Base-by-base conservation (phyloP, 2,329 filamentous ascomycete genomes). In the Aureobasidium sp. region DNA sequence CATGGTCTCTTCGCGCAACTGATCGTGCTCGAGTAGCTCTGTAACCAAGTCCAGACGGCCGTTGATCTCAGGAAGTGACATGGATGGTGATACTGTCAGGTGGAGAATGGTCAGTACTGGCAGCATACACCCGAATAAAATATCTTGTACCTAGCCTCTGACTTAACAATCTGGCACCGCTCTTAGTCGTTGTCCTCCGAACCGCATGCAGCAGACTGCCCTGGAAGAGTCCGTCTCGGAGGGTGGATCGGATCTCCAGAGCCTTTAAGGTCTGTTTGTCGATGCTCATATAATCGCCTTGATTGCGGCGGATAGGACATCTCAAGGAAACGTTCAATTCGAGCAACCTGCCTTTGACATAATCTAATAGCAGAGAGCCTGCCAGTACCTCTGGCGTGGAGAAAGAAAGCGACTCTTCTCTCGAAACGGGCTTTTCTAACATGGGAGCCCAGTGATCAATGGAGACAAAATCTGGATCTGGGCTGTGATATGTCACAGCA, bases 141-240 rank as follows among this genome's bases (percentile, higher is more conserved):
- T 4, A 39, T 39, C 10, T 51, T 32, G 47, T 77, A 83, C 88
- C 86, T n/a, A 99, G 78, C 80, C 94, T 91, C 67, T 91, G 87
- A 65, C 87, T 87, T 7, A 99, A 80, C 53, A 97, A 79, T 44
- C 94, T 84, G 26, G 91, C 87, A 60, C 94, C 94, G 67, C 93
- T 92, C 71, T 92, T 96, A 0, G 94, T 99, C 17, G 91, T 89
- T 0, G 94, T 99, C 59, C 88, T 84, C 64, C 92, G 85, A 58
- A 97, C 83, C n/a, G 91, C 89, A 75, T 97, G 91, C 41, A 99
- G 78, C 47, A 99, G 78, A 70, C 92, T 97, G 5, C 94, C 94
- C 66, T 88, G 86, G 42, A 88, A 88, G 23, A 82, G 75, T 2
- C 89, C 87, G 68, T 97, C 93, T 53, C 88, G 84, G 56, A 96